These are phyloP conservation scores for Fraxinus ornus DNA, from an alignment of 305 asterid species.

Conservation along the genomic window DNA sequence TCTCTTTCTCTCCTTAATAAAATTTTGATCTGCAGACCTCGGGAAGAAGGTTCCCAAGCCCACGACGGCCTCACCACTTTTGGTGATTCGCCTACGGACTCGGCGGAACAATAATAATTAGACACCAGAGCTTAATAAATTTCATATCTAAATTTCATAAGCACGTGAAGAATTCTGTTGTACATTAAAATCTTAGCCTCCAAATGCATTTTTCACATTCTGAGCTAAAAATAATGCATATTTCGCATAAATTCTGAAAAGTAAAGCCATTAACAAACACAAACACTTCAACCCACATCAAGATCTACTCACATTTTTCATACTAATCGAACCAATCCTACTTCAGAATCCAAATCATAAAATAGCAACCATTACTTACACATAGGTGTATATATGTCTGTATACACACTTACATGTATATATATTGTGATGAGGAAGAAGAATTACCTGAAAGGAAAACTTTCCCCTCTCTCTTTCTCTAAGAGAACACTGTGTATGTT, in stretches of 20 bases:
- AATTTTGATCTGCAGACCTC: no score
- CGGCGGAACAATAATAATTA: no score
- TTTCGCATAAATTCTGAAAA: neutral
- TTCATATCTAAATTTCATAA: neutral
- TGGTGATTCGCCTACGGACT: no score
- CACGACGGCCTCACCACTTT: no score
- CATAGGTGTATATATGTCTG: neutral
- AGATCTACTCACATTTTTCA: slow-evolving; percentile 27
- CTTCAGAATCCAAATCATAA: neutral
- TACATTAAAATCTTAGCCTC: neutral
- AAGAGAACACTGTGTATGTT: neutral
- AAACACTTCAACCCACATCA: neutral
- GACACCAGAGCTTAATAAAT: no score
- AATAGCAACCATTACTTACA: neutral
- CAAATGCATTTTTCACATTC: neutral
- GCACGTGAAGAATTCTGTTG: neutral
- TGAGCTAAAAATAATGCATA: neutral
- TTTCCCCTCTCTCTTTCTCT: neutral
- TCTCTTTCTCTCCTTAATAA: no score
- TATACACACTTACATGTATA: neutral
- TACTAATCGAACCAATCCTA: neutral
- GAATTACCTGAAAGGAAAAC: slow-evolving; percentile 28
- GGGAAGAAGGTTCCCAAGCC: no score
- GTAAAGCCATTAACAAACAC: neutral
- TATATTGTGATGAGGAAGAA: neutral